These are phyloP conservation scores for Fusarium mangiferae DNA, from an alignment of 2,329 filamentous ascomycete genomes.

Conservation along the genomic window DNA sequence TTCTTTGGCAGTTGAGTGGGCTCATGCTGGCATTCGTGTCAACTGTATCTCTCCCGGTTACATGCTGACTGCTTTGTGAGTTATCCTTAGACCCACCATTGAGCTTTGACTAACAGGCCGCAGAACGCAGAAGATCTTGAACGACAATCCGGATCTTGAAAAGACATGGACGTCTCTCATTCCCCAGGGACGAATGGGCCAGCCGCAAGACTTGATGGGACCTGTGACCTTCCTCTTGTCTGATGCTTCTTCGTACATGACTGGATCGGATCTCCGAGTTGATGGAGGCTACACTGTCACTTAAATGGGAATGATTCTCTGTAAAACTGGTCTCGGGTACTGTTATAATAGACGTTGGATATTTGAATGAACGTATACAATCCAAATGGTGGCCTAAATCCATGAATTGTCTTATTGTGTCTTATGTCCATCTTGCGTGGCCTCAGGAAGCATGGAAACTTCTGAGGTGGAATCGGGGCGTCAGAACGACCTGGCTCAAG, in stretches of 20 bases:
- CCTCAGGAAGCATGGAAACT: too few relatives aligned
- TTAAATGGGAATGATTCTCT: slow-evolving; percentile 48
- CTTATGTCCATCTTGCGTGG: neutral
- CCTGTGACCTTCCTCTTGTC: slow-evolving; percentile 87
- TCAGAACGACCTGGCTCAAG: too few relatives aligned
- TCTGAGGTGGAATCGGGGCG: too few relatives aligned
- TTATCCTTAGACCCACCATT: accelerated
- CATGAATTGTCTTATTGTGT: neutral
- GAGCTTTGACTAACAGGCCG: neutral
- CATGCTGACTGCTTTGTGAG: slow-evolving; percentile 79
- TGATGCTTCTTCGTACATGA: slow-evolving; percentile 79
- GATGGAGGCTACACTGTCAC: slow-evolving; percentile 87
- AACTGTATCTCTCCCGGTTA: slow-evolving; percentile 97
- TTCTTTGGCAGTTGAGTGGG: slow-evolving; percentile 94
- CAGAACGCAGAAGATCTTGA: slow-evolving; percentile 93
- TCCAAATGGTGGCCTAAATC: too few relatives aligned
- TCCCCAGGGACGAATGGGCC: slow-evolving; percentile 91
- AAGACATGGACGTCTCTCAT: slow-evolving; percentile 91
- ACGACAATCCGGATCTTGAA: slow-evolving; percentile 91
- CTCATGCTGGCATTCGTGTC: slow-evolving; percentile 84
- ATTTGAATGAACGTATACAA: neutral
- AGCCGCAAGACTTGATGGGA: slow-evolving; percentile 91
- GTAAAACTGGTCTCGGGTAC: neutral
- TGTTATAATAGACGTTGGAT: neutral
- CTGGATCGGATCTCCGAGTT: slow-evolving; percentile 79